Evolutionary conservation across 352 stramenopile species (phyloP).

Genomic region (Albugo laibachii): DNA sequence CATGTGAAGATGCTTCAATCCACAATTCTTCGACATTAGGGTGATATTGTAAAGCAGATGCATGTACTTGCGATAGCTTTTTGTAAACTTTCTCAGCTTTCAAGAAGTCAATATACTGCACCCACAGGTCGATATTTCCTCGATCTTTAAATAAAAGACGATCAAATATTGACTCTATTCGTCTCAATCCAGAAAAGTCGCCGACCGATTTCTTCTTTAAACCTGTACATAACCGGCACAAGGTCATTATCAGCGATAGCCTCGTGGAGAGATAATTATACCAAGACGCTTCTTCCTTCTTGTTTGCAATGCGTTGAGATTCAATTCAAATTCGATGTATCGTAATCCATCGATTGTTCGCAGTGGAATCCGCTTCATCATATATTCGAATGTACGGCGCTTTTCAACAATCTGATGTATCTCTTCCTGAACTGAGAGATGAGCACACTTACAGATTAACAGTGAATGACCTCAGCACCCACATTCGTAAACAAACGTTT

Average conservation of each 20-base stretch:
- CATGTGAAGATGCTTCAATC: conserved; percentile 81
- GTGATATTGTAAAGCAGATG: conserved; percentile 69
- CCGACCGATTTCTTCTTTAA: conserved; percentile 49
- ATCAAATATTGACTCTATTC: conserved; percentile 76
- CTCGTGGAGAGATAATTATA: background rate
- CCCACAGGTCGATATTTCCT: conserved; percentile 77
- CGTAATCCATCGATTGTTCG: conserved; percentile 84
- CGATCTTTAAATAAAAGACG: conserved; percentile 74
- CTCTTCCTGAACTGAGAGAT: conserved; percentile 25
- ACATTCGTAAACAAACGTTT: conserved; percentile 65
- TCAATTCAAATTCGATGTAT: conserved; percentile 88
- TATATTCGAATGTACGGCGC: conserved; percentile 84
- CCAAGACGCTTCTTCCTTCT: conserved; percentile 58
- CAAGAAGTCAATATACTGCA: conserved; percentile 81
- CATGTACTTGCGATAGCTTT: conserved; percentile 63
- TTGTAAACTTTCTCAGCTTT: conserved; percentile 47
- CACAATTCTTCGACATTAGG: conserved; percentile 71
- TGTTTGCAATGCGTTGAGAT: conserved; percentile 73
- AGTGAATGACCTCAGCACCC: background rate
- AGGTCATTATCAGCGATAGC: background rate
- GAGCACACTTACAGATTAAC: background rate
- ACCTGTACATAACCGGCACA: conserved; percentile 4
- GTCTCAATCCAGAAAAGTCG: conserved; percentile 44
- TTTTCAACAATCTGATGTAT: conserved; percentile 81
- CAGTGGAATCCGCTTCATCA: conserved; percentile 70